Evolutionary conservation across 805 yeast species (phyloP).

Genomic region (Starmerella apis): DNA sequence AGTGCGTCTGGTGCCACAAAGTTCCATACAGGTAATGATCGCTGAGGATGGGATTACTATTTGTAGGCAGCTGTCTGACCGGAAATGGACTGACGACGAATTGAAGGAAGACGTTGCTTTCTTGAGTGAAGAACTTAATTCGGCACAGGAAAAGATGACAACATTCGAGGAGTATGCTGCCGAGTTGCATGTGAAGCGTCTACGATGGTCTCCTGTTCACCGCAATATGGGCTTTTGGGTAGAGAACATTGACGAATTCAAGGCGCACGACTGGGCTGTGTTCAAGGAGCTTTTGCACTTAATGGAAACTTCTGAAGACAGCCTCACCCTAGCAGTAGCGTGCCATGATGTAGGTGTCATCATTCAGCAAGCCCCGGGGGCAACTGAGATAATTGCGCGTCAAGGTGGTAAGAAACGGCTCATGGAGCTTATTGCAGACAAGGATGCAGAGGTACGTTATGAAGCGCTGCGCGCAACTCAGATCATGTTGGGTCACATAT

Average conservation of each 20-base stretch:
- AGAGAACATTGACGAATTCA: constrained; percentile 66
- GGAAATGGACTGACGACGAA: constrained; percentile 95
- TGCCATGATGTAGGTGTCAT: constrained; percentile 58
- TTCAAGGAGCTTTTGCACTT: constrained; percentile 48
- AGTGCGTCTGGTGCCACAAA: constrained; percentile 29
- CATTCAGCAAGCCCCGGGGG: constrained; percentile 52
- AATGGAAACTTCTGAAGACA: constrained; percentile 28
- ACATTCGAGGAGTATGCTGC: constrained; percentile 86
- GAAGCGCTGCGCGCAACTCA: constrained; percentile 97
- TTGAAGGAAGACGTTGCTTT: constrained; percentile 58
- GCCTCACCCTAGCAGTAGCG: constrained; percentile 45
- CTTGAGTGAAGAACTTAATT: constrained; percentile 52
- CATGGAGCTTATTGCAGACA: constrained; percentile 71
- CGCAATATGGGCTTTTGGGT: constrained; percentile 81
- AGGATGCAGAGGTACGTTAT: constrained; percentile 79
- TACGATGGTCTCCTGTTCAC: constrained; percentile 90
- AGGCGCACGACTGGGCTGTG: constrained; percentile 63
- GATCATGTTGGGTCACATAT: constrained; percentile 74
- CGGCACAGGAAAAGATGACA: constrained; percentile 66
- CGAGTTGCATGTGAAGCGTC: constrained; percentile 66
- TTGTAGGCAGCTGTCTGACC: constrained; percentile 57
- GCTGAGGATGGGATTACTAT: constrained; percentile 66
- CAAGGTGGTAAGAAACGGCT: constrained; percentile 62
- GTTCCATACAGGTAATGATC: constrained; percentile 54
- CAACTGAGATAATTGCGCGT: constrained; percentile 43